Conservation (phyloP, 2,329 filamentous ascomycete genomes). For the Remersonia thermophila region DNA sequence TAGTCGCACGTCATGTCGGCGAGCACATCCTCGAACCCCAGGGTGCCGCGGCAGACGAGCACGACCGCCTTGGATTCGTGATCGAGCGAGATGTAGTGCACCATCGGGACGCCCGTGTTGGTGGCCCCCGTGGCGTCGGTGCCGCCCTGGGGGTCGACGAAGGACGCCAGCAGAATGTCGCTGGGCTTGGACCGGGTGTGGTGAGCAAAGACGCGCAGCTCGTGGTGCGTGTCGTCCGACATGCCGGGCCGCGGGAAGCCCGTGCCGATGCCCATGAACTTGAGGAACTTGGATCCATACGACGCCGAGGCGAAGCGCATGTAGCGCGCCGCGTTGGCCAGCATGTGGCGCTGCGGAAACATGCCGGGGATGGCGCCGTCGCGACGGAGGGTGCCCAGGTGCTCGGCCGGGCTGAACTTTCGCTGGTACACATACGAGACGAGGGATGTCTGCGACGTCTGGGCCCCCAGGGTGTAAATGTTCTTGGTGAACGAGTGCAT, state of each 20-base stretch:
- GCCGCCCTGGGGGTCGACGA: slow-evolving; percentile 56
- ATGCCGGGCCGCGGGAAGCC: slow-evolving; percentile 31
- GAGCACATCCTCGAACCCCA: slow-evolving; percentile 62
- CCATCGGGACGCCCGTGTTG: slow-evolving; percentile 54
- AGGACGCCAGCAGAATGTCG: slow-evolving; percentile 55
- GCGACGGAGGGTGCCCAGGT: slow-evolving; percentile 35
- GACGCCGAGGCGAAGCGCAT: slow-evolving; percentile 56
- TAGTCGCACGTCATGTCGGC: slow-evolving; percentile 67
- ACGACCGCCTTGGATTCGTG: slow-evolving; percentile 61
- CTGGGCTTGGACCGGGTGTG: slow-evolving; percentile 47
- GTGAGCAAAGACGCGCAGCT: slow-evolving; percentile 50
- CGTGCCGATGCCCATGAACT: slow-evolving; percentile 48
- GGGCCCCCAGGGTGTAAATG: slow-evolving; percentile 48
- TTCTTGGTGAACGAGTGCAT: slow-evolving; percentile 33
- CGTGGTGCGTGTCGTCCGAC: slow-evolving; percentile 40
- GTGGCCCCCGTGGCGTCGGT: slow-evolving; percentile 53
- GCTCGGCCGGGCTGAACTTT: slow-evolving; percentile 37
- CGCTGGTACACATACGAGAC: slow-evolving; percentile 37
- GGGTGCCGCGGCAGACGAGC: slow-evolving; percentile 57
- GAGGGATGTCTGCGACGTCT: slow-evolving; percentile 42
- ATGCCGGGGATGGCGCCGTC: slow-evolving; percentile 45
- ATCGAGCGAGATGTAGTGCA: slow-evolving; percentile 62
- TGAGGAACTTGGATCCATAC: slow-evolving; percentile 52
- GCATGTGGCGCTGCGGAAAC: slow-evolving; percentile 47
- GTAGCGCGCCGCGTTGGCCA: slow-evolving; percentile 51